Conservation (phyloP, 805 yeast genomes). For the Metschnikowia kofuensis region DNA sequence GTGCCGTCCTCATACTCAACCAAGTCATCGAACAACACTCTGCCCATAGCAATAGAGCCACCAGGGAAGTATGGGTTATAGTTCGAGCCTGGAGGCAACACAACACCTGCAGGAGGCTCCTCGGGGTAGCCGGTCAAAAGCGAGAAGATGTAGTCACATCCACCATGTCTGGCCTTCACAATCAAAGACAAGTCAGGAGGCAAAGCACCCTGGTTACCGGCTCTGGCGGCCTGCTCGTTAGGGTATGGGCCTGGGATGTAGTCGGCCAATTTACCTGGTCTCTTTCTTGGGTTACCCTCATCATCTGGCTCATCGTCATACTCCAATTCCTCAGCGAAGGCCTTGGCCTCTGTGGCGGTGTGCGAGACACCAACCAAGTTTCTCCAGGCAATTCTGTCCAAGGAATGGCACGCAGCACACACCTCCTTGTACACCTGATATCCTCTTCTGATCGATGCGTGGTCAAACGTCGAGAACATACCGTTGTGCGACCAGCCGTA, state of each 20-base stretch:
- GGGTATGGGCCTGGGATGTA: conserved; percentile 92
- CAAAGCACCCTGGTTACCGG: conserved; percentile 98
- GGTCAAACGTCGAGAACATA: conserved; percentile 87
- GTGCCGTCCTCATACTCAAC: conserved; percentile 99
- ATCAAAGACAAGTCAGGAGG: conserved; percentile 98
- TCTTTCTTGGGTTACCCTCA: conserved; percentile 96
- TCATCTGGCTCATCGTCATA: conserved; percentile 96
- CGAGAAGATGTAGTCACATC: conserved; percentile 90
- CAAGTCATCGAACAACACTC: conserved; percentile 94
- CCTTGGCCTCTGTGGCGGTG: conserved; percentile 84
- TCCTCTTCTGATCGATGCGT: conserved; percentile 96
- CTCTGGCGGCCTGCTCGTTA: conserved; percentile 99
- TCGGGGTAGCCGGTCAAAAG: conserved; percentile 98
- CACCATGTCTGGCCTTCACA: conserved; percentile 99
- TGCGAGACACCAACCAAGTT: conserved; percentile 95
- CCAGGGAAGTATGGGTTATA: conserved; percentile 99
- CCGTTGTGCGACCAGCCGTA: conserved; percentile 94
- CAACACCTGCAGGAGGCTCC: conserved; percentile 97
- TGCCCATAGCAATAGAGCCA: conserved; percentile 98
- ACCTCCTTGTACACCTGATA: conserved; percentile 98
- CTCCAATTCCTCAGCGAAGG: conserved; percentile 93
- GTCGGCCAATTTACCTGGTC: conserved; percentile 97
- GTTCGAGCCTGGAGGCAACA: conserved; percentile 89
- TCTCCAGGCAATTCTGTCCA: conserved; percentile 98
- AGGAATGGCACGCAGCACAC: conserved; percentile 98